These are phyloP conservation scores for Kwoniella dejecticola DNA, from an alignment of 768 basidiomycete genomes.

Conservation along the genomic window DNA sequence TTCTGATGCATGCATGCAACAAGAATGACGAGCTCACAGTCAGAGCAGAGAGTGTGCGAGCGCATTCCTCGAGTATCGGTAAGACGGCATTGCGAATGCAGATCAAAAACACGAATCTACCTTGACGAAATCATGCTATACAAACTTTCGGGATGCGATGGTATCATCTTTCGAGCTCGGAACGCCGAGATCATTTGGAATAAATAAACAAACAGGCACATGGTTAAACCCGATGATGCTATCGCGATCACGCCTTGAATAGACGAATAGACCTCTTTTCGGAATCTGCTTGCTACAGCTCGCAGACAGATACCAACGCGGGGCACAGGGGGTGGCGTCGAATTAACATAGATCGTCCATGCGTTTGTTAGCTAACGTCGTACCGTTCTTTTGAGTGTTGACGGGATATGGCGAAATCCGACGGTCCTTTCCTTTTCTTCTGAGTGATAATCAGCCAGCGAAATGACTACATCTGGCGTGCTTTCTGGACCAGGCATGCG, in stretches of 20 bases:
- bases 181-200: slow-evolving; percentile 2
- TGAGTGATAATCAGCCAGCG: background rate
- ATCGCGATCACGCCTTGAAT: background rate
- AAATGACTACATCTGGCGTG: slow-evolving; percentile 1
- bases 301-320: too few species aligned
- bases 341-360: slow-evolving; percentile 1
- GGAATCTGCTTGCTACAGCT: too few species aligned
- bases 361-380: background rate
- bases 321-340: background rate
- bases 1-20: too few species aligned
- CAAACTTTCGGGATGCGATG: background rate
- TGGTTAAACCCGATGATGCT: slow-evolving; percentile 2
- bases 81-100: too few species aligned
- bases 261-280: too few species aligned
- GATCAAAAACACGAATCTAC: too few species aligned
- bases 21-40: too few species aligned
- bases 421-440: background rate
- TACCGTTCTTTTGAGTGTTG: background rate
- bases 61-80: too few species aligned
- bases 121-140: too few species aligned
- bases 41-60: too few species aligned
- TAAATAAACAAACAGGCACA: background rate
- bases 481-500: background rate
- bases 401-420: slow-evolving; percentile 9
- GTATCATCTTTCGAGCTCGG: background rate